Evolutionary conservation across 2,329 filamentous ascomycete genomes (phyloP), one percentile per base, ranked within the genome.

Genomic region (Epichloe gansuensis): DNA sequence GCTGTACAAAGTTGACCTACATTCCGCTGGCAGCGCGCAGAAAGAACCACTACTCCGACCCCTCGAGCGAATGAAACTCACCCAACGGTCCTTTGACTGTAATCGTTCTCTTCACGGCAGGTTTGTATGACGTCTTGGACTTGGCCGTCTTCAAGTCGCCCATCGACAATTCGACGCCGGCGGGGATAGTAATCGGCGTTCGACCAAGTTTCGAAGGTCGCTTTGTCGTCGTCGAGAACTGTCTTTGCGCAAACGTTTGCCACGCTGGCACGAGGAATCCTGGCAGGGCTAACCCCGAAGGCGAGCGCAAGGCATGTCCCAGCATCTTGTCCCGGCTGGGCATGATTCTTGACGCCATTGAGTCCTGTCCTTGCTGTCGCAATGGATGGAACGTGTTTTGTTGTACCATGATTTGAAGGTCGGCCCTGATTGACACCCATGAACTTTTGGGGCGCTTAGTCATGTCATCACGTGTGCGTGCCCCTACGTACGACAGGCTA

Each of bases 201-300:
- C 82, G 79, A 61, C 93, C 93, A 57, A 98, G 85, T 75, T 96
- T 93, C 45, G 91, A 96, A 54, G 75, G 71, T 60, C 77, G 75
- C 65, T 71, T 69, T 51, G 81, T 66, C 44, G 88, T 85, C 43
- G 82, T 83, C 53, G 87, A 91, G 74, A 96, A 96, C 15, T 54
- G 67, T 39, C 68, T 62, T 52, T 70, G 57, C 58, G 68, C 52
- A 59, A 50, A 51, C 46, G 48, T 57, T 63, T 80, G 81, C 70
- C 89, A 83, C 47, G 84, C 82, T 12, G 87, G 86, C 13, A 88
- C 72, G 48, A 91, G 82, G 66, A 91, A 90, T 28, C 78, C 70
- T 34, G 86, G 86, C 46, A 90, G 72, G n/a, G 75, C 76, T 54
- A 74, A 69, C 52, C 74, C 68, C 25, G 72, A 67, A 23, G 68